Base-by-base conservation (phyloP, 1,284 basidiomycete genomes). In the Moniliella sp. region DNA sequence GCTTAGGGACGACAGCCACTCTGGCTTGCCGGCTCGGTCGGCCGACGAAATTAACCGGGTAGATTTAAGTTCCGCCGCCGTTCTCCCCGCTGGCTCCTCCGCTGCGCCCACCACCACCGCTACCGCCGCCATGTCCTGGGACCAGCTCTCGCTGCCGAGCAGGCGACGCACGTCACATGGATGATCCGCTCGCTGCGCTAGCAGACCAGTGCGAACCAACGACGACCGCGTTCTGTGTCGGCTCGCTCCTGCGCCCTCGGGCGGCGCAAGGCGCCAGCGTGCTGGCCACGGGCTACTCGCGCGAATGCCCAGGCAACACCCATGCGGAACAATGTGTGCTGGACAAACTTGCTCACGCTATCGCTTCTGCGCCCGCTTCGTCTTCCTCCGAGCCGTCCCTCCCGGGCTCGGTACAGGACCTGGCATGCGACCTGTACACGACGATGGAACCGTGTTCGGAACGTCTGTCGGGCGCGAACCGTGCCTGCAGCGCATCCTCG, bases 241-340 rank as follows among this genome's bases (percentile, higher is more conserved):
- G 91, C 19, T 88, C 80, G 47, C 70, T 83, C 19, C 40, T 37
- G 2, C 7, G 21, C 7, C n/a, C n/a, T n/a, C n/a, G n/a, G n/a
- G n/a, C n/a, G n/a, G n/a, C n/a, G n/a, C n/a, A n/a, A n/a, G n/a
- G n/a, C n/a, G n/a, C n/a, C n/a, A 30, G 32, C 1, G 35, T 79
- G 23, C 63, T 97, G 15, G 66, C 79, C 4, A 75, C 75, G 4
- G 86, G 86, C 15, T 88, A 76, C 63, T 93, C 84, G 19, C 70
- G 91, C 51, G 86, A 97, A 61, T 69, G 93, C 0, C 46, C 46
- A 1, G 88, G 86, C 31, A 97, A 94, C 61, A 94, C 88, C 1
- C 91, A 99, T 61, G 88, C 88, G 9, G 88, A 99, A 64, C 82
- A 86, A 14, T 91, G 88, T 56, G 86, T 88, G 0, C 65, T 97